These are phyloP conservation scores for Solanum pennellii DNA, from an alignment of 257 asterid genomes.

Conservation along the genomic window DNA sequence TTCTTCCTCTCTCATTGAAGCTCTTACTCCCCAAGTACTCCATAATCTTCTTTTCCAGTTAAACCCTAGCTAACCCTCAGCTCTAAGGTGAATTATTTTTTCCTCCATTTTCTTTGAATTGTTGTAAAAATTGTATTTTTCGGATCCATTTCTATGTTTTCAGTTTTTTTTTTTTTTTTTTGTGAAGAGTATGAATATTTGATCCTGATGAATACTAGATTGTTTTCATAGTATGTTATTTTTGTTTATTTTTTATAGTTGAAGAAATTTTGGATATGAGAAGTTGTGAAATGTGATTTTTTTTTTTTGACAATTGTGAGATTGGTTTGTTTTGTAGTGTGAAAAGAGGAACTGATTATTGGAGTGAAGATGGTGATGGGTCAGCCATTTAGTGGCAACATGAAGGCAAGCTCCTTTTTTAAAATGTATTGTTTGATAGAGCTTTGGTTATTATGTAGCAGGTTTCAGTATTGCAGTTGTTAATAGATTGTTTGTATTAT, in stretches of 20 bases:
- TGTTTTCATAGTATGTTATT: not conserved
- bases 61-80: not conserved
- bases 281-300: not conserved
- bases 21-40: not conserved
- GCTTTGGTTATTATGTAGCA: not conserved
- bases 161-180: not conserved
- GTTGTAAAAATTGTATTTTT: not conserved
- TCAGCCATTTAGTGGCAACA: conserved; percentile 41
- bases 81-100: not conserved
- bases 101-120: not conserved
- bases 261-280: not conserved
- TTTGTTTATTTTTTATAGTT: not conserved
- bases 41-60: not conserved
- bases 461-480: not conserved
- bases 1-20: not conserved
- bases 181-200: not conserved
- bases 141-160: not conserved
- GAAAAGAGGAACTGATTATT: not conserved
- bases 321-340: not conserved
- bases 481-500: not conserved
- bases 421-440: not conserved
- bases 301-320: not conserved
- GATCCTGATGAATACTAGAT: not conserved
- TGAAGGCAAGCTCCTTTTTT: conserved; percentile 22
- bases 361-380: conserved; percentile 18